Base-by-base conservation (phyloP, 2,329 filamentous ascomycete species). In the Claviceps paspali region DNA sequence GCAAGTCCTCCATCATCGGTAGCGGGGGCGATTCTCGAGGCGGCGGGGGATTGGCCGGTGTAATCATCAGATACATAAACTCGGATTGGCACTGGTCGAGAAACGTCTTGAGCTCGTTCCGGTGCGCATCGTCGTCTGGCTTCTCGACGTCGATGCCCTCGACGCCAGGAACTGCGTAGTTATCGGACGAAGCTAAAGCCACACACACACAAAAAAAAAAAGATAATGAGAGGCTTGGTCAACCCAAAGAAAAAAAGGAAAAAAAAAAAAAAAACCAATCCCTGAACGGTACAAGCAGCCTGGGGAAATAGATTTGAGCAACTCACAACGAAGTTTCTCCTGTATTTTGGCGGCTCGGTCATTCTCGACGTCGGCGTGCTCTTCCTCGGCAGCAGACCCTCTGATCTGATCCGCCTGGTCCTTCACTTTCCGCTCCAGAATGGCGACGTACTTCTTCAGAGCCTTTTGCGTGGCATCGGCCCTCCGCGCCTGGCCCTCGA, bases 381-480 rank as follows among this genome's bases (percentile, higher is more conserved):
- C 63, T 18, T 68, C 63, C 14, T 45, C 40, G 8, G 49, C 48
- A 7, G 43, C 42, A 5, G 43, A 39, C 31, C 69, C 61, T 45
- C 78, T 82, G 43, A 74, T 67, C 61, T 86, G 80, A 37, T 73
- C 70, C 17, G 82, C 71, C 62, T 94, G 84, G 44, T 84, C 81
- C 59, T 82, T 86, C 51, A 95, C 67, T 44, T 88, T 91, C 49
- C 78, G 76, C 62, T 96, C 87, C 44, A 96, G 70, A 61, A 96
- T 84, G 38, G 77, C 70, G 41, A 96, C 82, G 53, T 95, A 92
- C 64, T 86, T 86, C 56, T 84, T 86, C 38, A 95, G 64, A 24
- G 86, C 84, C 59, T 87, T 86, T 51, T 93, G 87, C 40, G 87
- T 76, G 43, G 83, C 81, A 60, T 93, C 91, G 35, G 83, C 80